Base-by-base conservation (phyloP, 2,329 filamentous ascomycete genomes). In the Sphaerulina musiva region DNA sequence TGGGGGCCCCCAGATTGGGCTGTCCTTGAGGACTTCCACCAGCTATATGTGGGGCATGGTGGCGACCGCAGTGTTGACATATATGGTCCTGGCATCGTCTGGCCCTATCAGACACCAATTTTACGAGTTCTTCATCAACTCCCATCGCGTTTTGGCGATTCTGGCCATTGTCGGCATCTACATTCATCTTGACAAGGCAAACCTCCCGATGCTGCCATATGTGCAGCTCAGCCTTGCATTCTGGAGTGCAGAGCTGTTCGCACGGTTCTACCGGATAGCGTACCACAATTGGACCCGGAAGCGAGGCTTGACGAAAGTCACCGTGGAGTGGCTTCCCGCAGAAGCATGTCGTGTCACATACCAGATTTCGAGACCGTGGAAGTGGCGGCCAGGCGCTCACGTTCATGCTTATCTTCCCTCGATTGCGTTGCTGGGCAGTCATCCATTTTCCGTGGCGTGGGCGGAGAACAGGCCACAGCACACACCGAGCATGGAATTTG, bases 61-160 rank as follows among this genome's bases (percentile, higher is more conserved):
- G 26, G 84, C 79, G 44, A 72, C 72, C 12, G 69, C 80, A 46
- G 73, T 79, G 10, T 62, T 89, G 46, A 76, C 91, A 95, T 71
- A 90, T 91, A 39, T 96, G 95, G 78, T 87, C 43, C 76, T 97
- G 44, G 66, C 51, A 65, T 95, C 48, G 76, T 85, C 29, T 51
- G 92, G 89, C 2, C 86, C 90, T 0, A 68, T 98, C 48, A 85
- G 93, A 57, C 92, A 96, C 38, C 49, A 51, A 4, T 66, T 76
- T 69, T 98, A 98, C 74, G 93, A 98, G 74, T 95, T 89, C 1
- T 98, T 98, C 74, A 80, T 97, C 64, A 89, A 87, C 68, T 73
- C 86, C 31, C 93, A 97, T 73, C 90, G 95, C 62, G 70, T 87
- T 38, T 74, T 95, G 48, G 89, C 85, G 39, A 70, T 85, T 36